phyloP scores from a whole-genome alignment of 2,329 filamentous ascomycete genomes.

The Clonostachys chloroleuca region DNA sequence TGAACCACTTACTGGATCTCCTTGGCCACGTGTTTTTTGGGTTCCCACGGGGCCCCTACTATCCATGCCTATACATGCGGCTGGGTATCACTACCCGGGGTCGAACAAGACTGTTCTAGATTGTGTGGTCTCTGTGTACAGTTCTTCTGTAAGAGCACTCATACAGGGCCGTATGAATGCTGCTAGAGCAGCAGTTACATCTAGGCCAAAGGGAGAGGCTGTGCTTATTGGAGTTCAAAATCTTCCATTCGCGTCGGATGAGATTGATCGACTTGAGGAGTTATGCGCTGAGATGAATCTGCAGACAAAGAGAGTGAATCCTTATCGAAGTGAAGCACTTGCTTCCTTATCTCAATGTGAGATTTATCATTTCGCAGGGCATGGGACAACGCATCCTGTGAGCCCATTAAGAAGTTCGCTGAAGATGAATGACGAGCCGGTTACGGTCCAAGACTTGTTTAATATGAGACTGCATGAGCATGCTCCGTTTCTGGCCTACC shows the following conservation, averaged over 20 bases:
- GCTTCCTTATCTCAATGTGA: background rate
- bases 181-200: background rate
- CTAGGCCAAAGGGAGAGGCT: background rate
- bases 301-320: background rate
- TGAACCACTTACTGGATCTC: background rate
- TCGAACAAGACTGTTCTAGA: background rate
- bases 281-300: background rate
- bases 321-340: background rate
- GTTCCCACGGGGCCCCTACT: background rate
- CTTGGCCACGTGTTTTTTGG: background rate
- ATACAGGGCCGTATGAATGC: background rate
- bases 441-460: no score
- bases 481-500: no score
- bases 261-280: background rate
- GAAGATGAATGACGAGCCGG: no score
- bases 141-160: background rate
- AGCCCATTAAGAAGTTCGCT: no score
- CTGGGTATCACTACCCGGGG: background rate
- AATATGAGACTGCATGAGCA: no score
- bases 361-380: background rate
- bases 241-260: background rate
- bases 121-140: background rate
- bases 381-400: background rate
- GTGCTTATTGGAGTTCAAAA: background rate
- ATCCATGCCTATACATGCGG: background rate